Base-by-base conservation (phyloP, 805 yeast genomes). In the Metschnikowia proteae region DNA sequence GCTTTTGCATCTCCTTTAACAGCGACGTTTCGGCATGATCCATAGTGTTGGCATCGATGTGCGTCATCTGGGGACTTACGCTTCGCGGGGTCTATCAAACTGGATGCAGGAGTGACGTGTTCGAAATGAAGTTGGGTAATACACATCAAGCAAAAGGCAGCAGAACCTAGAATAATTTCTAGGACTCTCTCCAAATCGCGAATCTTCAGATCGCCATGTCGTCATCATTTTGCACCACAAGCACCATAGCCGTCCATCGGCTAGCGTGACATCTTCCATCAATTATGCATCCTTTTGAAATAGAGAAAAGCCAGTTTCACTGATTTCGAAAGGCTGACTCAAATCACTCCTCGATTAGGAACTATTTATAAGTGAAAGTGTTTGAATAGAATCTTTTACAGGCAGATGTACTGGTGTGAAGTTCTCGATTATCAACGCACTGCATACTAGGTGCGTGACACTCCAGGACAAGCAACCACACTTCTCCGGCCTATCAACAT, bases 381-480 rank as follows among this genome's bases (percentile, higher is more conserved):
- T 17, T 17, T 17, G 17, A 17, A 17, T 17, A 17, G 2, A 17
- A 17, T 17, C 2, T 17, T 17, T 17, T 17, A 17, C 17, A 17
- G 17, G 17, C 39, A 7, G 43, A 31, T 31, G 43, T 40, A 40
- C 36, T 36, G 43, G 22, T 40, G 43, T 25, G 27, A 38, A 13
- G 6, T 11, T 11, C 8, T n/a, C 23, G 6, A 17, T 23, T 27
- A 17, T 17, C 17, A 17, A 17, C 17, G 17, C 17, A 17, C 34
- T 11, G 32, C 23, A 17, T 17, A 31, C 9, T 25, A 11, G 10
- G 43, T 25, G 43, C 36, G 43, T 7, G 17, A 23, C 32, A 5
- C 9, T 9, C 25, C 25, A 23, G 32, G 25, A 28, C 43, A 30
- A 26, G 22, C 38, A 33, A 10, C 29, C 5, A 33, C 31, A 13